These are phyloP conservation scores for Calamus simplicifolius DNA, from an alignment of 176 grass and related monocot genomes.

Conservation along the genomic window DNA sequence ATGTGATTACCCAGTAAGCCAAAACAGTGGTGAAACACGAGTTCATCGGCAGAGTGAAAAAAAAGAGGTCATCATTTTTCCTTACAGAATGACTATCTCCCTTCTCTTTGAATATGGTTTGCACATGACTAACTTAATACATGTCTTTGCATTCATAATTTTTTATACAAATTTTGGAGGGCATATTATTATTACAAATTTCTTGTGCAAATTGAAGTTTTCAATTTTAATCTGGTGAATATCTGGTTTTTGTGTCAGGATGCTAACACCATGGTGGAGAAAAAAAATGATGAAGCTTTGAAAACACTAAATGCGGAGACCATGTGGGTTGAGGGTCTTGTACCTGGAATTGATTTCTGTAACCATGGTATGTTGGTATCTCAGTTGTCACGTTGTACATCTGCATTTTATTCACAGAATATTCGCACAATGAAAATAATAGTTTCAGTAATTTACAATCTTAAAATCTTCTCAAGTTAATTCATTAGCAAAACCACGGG, in stretches of 20 bases:
- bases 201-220: neutral
- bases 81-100: neutral
- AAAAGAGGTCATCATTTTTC: conserved; percentile 15
- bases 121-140: no score
- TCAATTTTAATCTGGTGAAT: neutral
- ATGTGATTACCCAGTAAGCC: neutral
- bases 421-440: neutral
- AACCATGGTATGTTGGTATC: conserved; percentile 65
- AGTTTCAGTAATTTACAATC: no score
- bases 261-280: conserved; percentile 24
- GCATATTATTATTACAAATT: no score
- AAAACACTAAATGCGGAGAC: conserved; percentile 40
- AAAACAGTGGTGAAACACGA: conserved; percentile 26
- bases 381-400: neutral
- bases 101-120: no score
- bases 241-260: conserved; percentile 33
- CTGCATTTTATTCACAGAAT: neutral
- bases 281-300: conserved; percentile 18
- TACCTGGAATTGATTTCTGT: conserved; percentile 92
- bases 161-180: no score
- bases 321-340: conserved; percentile 86
- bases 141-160: no score
- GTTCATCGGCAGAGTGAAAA: conserved; percentile 1
- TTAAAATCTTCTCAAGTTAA: no score
- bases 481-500: no score